Conservation (phyloP, 768 basidiomycete species). For the Lactifluus piperatus region DNA sequence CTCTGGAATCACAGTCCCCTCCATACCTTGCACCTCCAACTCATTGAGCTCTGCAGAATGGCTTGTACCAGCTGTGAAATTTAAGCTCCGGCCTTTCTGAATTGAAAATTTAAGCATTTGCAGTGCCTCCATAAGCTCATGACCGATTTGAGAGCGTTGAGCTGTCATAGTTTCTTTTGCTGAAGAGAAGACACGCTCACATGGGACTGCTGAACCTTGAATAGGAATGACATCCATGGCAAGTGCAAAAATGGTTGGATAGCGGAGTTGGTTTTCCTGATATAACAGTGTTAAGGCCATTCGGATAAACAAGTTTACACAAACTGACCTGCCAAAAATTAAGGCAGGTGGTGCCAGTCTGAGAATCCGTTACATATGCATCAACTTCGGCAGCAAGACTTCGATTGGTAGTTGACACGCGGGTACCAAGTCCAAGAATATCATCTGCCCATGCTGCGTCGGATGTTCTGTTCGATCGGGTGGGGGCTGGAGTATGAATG, state of each 20-base stretch:
- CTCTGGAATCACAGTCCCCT: too few relatives aligned
- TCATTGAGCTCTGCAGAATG: too few relatives aligned
- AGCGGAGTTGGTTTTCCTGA: background rate
- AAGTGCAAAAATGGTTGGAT: background rate
- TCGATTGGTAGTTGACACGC: too few relatives aligned
- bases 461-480: background rate
- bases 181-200: background rate
- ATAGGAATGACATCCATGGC: background rate
- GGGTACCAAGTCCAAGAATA: too few relatives aligned
- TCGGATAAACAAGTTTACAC: background rate
- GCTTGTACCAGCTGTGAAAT: background rate
- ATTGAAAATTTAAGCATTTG: background rate
- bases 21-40: too few relatives aligned
- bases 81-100: background rate
- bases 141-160: background rate
- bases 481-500: background rate
- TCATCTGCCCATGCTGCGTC: background rate
- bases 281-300: too few relatives aligned
- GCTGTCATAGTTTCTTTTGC: background rate
- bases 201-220: background rate
- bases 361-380: too few relatives aligned
- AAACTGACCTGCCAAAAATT: background rate
- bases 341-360: background rate
- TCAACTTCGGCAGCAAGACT: too few relatives aligned
- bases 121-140: background rate